Conservation (phyloP, 306 rosid species). For the Vigna reflexopilosa region DNA sequence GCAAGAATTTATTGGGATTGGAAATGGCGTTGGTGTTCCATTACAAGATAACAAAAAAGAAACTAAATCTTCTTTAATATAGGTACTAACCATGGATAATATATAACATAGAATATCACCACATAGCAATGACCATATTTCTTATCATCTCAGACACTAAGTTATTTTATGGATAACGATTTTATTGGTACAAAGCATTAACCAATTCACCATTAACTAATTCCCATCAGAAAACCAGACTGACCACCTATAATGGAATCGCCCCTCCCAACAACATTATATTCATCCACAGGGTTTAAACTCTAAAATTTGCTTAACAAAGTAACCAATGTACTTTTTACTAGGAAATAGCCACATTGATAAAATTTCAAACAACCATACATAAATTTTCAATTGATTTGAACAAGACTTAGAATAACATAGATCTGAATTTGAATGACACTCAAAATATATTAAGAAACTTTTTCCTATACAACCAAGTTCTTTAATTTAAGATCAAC, state of each 20-base stretch:
- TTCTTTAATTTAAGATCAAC: conserved; percentile 9
- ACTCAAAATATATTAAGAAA: background rate
- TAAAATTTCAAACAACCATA: conserved; percentile 13
- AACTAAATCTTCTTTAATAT: background rate
- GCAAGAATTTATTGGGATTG: background rate
- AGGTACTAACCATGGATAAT: conserved; percentile 11
- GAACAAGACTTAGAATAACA: background rate
- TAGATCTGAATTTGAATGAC: background rate
- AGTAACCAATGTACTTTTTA: background rate
- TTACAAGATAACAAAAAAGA: background rate
- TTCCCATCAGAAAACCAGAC: too few species aligned
- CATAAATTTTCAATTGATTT: conserved; percentile 1
- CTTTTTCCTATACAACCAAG: background rate
- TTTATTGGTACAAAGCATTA: too few species aligned
- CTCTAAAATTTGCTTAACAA: background rate
- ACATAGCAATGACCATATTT: conserved; percentile 7
- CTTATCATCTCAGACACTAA: conserved; percentile 10
- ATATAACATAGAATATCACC: background rate
- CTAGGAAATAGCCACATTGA: background rate
- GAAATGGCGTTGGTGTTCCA: background rate
- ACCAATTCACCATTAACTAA: too few species aligned
- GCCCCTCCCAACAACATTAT: too few species aligned
- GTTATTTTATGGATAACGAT: background rate
- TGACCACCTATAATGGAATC: too few species aligned
- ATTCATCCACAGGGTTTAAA: too few species aligned